Evolutionary conservation across 768 basidiomycete genomes (phyloP), one percentile per base, ranked within the genome.

Genomic region (Podaxis sp.): DNA sequence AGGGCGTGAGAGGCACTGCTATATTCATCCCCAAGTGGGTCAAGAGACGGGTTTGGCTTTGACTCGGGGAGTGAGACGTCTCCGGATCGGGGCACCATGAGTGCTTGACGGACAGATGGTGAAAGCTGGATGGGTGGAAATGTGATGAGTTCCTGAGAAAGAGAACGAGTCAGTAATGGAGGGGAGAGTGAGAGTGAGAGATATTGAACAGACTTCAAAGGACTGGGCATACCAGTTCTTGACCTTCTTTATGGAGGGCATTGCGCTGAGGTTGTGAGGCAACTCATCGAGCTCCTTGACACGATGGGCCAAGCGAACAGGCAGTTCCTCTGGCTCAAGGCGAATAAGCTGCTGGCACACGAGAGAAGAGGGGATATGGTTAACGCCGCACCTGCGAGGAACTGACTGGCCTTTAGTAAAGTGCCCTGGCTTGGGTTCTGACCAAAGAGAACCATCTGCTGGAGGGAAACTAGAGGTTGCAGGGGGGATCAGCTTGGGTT

Each of bases 141-240:
- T 57, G 78, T 83, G 73, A 98, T 87, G 61, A 99, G 83, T 80
- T 98, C 96, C 96, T 98, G 65, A 9, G 53, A 19, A 24, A 5
- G 22, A 11, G 9, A 30, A 67, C 24, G 66, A 67, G 65, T 61
- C 46, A 48, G 36, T 30, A 24, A 64, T 22, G 58, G 36, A 40
- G 48, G 44, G 22, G 40, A 57, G 28, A 44, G 26, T 33, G 46
- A 30, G 40, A 30, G 52, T 53, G 30, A 17, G 30, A 42, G 44
- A 7, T 17, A 17, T 19, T 9, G 59, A 36, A 77, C 87, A 57
- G 58, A 96, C 96, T 84, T 99, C 93, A 74, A 99, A 99, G 15
- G 92, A 94, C 79, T 99, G 94, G 0, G 96, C 96, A 74, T 99
- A 99, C 97, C 97, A 99, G 70, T 96, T 90, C 79, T 95, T 96